Conservation (phyloP, 2,329 filamentous ascomycete genomes). For the Calonectria pteridis region DNA sequence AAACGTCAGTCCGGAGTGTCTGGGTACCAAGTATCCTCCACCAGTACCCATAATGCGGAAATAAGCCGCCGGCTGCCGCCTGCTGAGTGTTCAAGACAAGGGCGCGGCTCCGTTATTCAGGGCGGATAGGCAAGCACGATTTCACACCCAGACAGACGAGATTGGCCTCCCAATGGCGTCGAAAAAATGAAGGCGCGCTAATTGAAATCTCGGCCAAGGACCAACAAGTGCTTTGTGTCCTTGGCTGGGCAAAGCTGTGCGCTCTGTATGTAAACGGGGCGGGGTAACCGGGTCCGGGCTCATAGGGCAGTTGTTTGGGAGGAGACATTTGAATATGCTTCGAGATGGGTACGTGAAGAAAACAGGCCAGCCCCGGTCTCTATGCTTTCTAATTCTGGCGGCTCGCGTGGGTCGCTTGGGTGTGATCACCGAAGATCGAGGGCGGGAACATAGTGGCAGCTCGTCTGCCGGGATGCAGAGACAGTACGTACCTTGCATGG, state of each 20-base stretch:
- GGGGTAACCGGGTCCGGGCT: constrained; percentile 3
- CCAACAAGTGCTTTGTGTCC: neutral
- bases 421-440: constrained; percentile 5
- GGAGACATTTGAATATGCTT: neutral
- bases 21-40: neutral
- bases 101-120: constrained; percentile 10
- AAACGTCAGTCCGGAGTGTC: neutral
- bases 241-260: neutral
- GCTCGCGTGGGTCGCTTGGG: constrained; percentile 20
- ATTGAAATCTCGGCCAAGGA: constrained; percentile 18
- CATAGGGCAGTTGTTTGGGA: neutral
- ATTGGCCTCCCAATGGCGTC: constrained; percentile 28
- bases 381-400: constrained; percentile 2
- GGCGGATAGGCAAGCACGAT: constrained; percentile 22
- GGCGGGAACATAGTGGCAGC: constrained; percentile 9
- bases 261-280: neutral
- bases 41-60: neutral
- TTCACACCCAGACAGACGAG: constrained; percentile 27
- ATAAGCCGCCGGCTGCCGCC: constrained; percentile 20
- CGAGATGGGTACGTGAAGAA: neutral
- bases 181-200: constrained; percentile 37
- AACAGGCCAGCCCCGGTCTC: neutral
- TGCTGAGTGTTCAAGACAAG: constrained; percentile 8
- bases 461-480: constrained; percentile 9
- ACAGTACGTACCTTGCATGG: constrained; percentile 17